Base-by-base conservation (phyloP, 2,329 filamentous ascomycete genomes). In the Chrysosporium queenslandicum region DNA sequence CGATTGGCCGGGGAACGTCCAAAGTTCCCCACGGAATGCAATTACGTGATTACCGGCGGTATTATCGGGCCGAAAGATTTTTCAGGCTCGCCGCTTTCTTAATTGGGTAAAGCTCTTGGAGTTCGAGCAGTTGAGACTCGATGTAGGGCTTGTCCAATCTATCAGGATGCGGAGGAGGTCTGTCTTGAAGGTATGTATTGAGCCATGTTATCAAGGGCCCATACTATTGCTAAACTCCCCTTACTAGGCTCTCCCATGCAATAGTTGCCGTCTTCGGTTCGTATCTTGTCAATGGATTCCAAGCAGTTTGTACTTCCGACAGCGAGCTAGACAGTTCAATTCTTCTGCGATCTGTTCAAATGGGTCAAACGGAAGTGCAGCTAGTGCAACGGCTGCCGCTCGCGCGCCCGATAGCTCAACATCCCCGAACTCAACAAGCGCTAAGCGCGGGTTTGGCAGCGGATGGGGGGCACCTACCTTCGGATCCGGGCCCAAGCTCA, bases 151-250 rank as follows among this genome's bases (percentile, higher is more conserved):
- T 46, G 29, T 18, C 14, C 20, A 18, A 25, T 40, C 30, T 25
- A 29, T 36, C 53, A 57, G 29, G 16, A 57, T 57, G 55, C 53
- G 40, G 37, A 54, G 48, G 34, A 49, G 48, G 30, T 52, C 47
- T 52, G 36, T 37, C 21, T 37, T 55, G 23, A 57, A 54, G 55
- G 55, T 57, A 43, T 32, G 53, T n/a, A 1, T 14, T 30, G 9
- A 20, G 42, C 14, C 12, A 11, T 40, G 42, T n/a, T 36, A n/a
- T 21, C 34, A 9, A 12, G 32, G 1, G 25, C 21, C n/a, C 4
- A 11, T 12, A 16, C 14, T 46, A 4, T 9, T 20, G 20, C 50
- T 52, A 32, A 52, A 2, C 25, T 45, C 14, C 7, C 18, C 14
- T 1, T 12, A 32, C 25, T 21, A 52, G 50, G 50, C 36, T 16